A percentile compares a stretch with the other conserved stretches of the same genome.
phyloP scores from a whole-genome alignment of 2,329 filamentous ascomycete genomes.

The Monilinia laxa region DNA sequence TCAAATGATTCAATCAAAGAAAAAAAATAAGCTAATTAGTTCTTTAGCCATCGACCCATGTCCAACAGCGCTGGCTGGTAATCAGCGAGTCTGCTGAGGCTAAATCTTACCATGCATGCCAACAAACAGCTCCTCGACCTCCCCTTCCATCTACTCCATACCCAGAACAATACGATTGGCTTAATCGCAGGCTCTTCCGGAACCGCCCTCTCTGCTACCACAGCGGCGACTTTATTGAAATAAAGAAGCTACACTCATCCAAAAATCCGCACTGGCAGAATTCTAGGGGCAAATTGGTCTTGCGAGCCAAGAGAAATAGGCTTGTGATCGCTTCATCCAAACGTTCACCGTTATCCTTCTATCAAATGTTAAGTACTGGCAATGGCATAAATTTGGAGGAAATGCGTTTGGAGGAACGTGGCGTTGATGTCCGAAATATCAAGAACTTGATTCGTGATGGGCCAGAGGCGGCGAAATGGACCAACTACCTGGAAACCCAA shows the following conservation, averaged over 20 bases:
- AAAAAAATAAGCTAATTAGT: background rate
- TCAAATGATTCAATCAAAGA: background rate
- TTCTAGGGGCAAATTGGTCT: background rate
- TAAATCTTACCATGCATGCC: background rate
- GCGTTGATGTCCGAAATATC: background rate
- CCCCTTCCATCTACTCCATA: background rate
- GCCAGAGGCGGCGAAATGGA: background rate
- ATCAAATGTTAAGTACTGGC: background rate
- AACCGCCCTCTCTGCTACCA: background rate
- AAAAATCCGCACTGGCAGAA: background rate
- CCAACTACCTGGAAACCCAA: background rate
- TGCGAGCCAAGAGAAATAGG: too few species aligned
- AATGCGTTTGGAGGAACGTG: background rate
- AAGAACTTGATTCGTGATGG: background rate
- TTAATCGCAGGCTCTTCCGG: background rate
- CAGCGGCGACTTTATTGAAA: background rate
- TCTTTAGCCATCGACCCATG: background rate
- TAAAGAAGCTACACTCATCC: background rate
- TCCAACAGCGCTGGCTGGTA: too few species aligned
- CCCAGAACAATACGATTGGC: background rate
- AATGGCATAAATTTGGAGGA: background rate
- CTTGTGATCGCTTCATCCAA: too few species aligned
- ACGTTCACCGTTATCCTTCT: too few species aligned
- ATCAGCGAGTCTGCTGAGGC: background rate
- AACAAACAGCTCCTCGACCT: background rate